Percentiles rank a stretch among this genome's conserved stretches.
phyloP scores from a whole-genome alignment of 2,329 filamentous ascomycete genomes.

The Cordyceps cicadae region DNA sequence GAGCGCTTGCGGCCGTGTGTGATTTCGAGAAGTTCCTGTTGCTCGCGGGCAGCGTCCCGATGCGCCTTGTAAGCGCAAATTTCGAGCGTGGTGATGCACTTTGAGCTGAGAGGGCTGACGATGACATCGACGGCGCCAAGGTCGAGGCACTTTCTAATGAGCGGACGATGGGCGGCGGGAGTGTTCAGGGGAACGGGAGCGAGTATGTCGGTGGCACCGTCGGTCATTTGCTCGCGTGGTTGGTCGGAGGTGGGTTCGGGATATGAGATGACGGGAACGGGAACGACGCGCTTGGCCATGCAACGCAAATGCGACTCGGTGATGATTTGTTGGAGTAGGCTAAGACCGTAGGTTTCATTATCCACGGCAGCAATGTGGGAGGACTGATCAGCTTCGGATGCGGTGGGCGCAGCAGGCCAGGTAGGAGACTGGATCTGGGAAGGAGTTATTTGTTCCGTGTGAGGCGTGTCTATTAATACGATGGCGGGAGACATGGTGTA shows the following conservation, averaged over 20 bases:
- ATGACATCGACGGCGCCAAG: constrained; percentile 82
- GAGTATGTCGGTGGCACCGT: constrained; percentile 30
- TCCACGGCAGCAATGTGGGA: constrained; percentile 34
- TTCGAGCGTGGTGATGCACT: constrained; percentile 66
- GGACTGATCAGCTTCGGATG: constrained; percentile 28
- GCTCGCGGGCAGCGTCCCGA: constrained; percentile 65
- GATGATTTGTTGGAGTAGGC: constrained; percentile 47
- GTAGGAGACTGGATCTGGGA: constrained; percentile 6
- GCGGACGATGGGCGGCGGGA: constrained; percentile 25
- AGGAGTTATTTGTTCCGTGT: constrained; percentile 34
- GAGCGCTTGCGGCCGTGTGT: constrained; percentile 75
- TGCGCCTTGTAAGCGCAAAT: constrained; percentile 78
- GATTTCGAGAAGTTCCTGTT: constrained; percentile 61
- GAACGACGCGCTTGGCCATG: constrained; percentile 48
- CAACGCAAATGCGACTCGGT: constrained; percentile 50
- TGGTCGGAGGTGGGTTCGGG: constrained; percentile 22
- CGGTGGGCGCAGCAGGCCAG: constrained; percentile 27
- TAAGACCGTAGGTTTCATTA: constrained; percentile 47
- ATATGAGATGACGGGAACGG: constrained; percentile 44
- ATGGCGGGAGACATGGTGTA: constrained; percentile 48
- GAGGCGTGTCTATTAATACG: constrained; percentile 48
- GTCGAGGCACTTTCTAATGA: constrained; percentile 68
- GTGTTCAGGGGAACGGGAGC: constrained; percentile 14
- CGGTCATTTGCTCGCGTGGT: constrained; percentile 27
- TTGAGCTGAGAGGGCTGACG: constrained; percentile 65